Base-by-base conservation (phyloP, 2,329 filamentous ascomycete genomes). In the Westerdykella ornata region DNA sequence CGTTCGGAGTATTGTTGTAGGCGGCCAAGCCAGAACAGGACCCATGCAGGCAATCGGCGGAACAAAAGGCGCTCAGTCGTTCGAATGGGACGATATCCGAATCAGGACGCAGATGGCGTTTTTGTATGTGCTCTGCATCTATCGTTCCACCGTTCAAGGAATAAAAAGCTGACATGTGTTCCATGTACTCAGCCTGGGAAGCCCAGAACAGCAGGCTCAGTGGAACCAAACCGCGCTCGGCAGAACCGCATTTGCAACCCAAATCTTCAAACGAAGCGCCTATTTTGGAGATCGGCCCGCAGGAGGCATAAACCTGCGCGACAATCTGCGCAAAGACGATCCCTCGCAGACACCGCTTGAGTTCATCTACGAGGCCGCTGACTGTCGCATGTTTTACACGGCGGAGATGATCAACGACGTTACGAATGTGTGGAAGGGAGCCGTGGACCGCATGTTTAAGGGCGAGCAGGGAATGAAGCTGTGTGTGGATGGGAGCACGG, bases 1-100 rank as follows among this genome's bases (percentile, higher is more conserved):
- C 18, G 63, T 72, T 26, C 63, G 66, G 35, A 67, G 64, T 30
- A 63, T 72, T 38, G 65, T 61, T 4, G 52, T 72, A 2, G 70
- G 69, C 16, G 70, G 69, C 8, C 65, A 66, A 0, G 67, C 68
- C 0, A 60, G 62, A 38, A 51, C 52, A 15, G 63, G 64, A 8
- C 66, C 68, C 33, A 71, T 69, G 54, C 68, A 72, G 51, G 68
- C 65, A 17, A 60, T 72, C 2, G 68, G 68, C 30, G 69, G 70
- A 4, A 68, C 68, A 20, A 71, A 70, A 44, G 70, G 69, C 32
- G 66, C 68, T 0, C 64, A 68, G 41, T 57, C 55, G 31, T 62
- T 64, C 38, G 46, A 54, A 16, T 64, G 57, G 54, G 56, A 63
- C 26, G 60, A 64, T 20, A 53, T 64, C 1, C 55, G 57, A 44